phyloP scores from a whole-genome alignment of 768 basidiomycete species.

The Hortiboletus campestris region DNA sequence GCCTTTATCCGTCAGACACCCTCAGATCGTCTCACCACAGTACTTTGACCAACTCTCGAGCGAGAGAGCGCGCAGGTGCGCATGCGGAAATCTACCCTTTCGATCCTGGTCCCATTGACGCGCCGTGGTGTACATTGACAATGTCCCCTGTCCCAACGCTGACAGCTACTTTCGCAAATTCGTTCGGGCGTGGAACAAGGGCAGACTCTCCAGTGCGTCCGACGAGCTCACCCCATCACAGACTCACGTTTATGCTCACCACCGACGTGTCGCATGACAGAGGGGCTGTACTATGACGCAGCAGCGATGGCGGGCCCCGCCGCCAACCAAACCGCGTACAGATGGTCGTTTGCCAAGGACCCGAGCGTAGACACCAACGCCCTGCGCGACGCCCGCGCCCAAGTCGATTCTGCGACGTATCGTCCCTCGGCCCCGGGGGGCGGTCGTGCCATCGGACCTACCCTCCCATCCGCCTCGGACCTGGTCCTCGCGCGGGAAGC shows the following conservation, averaged over 20 bases:
- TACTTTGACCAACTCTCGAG: slow-evolving; percentile 78
- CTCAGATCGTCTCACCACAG: not conserved
- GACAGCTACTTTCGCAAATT: slow-evolving; percentile 90
- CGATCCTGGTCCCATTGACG: slow-evolving; percentile 17
- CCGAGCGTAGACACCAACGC: slow-evolving; percentile 58
- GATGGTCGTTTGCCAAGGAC: slow-evolving; percentile 80
- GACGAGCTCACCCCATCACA: no score
- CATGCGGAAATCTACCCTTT: not conserved
- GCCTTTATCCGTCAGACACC: not conserved
- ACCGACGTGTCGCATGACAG: slow-evolving; percentile 28
- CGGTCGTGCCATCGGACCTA: slow-evolving; percentile 58
- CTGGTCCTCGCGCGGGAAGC: slow-evolving; percentile 68
- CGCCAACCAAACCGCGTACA: slow-evolving; percentile 75
- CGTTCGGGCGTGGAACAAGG: slow-evolving; percentile 86
- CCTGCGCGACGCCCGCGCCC: slow-evolving; percentile 56
- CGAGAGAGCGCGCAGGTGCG: slow-evolving; percentile 75
- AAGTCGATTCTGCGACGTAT: slow-evolving; percentile 51
- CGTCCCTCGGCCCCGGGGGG: slow-evolving; percentile 6
- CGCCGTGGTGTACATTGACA: not conserved
- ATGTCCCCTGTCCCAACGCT: not conserved
- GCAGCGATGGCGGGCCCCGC: slow-evolving; percentile 54
- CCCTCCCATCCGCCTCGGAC: slow-evolving; percentile 68
- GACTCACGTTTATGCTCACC: no score
- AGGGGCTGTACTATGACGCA: slow-evolving; percentile 59
- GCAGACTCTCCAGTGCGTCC: slow-evolving; percentile 59